These are phyloP conservation scores for Vitis amurensis DNA, from an alignment of 164 flowering plant genomes.

Conservation along the genomic window DNA sequence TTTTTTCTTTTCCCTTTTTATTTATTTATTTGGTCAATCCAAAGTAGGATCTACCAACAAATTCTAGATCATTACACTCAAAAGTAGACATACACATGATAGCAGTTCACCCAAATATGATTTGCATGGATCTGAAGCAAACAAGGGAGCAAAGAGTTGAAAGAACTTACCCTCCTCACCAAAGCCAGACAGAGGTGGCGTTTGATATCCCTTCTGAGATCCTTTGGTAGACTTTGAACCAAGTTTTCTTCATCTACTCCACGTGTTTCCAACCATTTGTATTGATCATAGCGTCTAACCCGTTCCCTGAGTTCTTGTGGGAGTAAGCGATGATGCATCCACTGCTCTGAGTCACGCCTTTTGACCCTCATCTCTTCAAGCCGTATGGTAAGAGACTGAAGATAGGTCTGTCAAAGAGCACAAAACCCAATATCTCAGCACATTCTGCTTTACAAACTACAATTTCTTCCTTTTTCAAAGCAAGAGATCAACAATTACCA, in stretches of 20 bases:
- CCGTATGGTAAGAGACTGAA: constrained; percentile 91
- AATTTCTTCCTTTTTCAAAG: no score
- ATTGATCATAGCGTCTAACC: constrained; percentile 95
- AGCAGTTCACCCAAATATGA: not conserved
- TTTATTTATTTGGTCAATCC: not conserved
- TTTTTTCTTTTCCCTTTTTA: no score
- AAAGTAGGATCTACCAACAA: not conserved
- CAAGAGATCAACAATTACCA: no score
- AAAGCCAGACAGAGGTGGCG: constrained; percentile 95
- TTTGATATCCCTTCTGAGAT: constrained; percentile 95
- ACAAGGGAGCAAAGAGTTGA: not conserved
- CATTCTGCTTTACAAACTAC: not conserved
- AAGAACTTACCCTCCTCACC: constrained; percentile 75
- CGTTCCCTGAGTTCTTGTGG: constrained; percentile 94
- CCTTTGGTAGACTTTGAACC: constrained; percentile 91
- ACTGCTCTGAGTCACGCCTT: constrained; percentile 99
- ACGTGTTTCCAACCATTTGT: constrained; percentile 97
- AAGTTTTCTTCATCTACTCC: constrained; percentile 96
- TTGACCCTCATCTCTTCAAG: constrained; percentile 98
- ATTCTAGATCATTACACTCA: not conserved
- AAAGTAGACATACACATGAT: not conserved
- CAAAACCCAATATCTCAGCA: constrained; percentile 7
- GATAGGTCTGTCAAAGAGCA: constrained; percentile 77
- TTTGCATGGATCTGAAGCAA: not conserved
- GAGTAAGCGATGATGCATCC: constrained; percentile 99